Evolutionary conservation across 2,329 filamentous ascomycete genomes (phyloP), one percentile per base, ranked within the genome.

Genomic region (Penicillium sp.): DNA sequence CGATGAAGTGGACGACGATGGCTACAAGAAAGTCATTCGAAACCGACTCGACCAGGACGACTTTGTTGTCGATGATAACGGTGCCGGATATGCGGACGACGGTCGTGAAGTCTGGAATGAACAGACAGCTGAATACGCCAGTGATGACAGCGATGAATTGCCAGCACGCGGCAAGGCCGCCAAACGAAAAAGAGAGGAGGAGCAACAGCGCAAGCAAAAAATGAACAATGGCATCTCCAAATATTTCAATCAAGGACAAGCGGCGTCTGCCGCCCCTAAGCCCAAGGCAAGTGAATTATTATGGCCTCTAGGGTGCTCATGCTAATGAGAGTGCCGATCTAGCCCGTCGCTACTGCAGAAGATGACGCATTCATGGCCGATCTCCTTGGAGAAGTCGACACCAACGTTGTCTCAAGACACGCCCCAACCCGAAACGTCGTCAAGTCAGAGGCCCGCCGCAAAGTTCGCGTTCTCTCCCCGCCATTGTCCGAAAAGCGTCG

Each of bases 21-120:
- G 90, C 48, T 99, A 99, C 81, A 97, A 97, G 79, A 95, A 95
- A 72, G 88, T 97, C 62, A 92, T 99, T 13, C 85, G 94, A 40
- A 86, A 88, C 52, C 88, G 94, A 44, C 81, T 99, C 48, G 90
- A 97, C 69, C 83, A 96, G 67, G 94, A 99, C 66, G 94, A 99
- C 76, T 99, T 99, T 68, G 93, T 99, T 48, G 92, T 99, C 56
- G 94, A 97, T 78, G 94, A 99, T 77, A 96, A 97, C 77, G 93
- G 93, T 68, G 91, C 93, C 71, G 93, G 94, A 36, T 99, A 99
- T 68, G 93, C 91, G 61, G 93, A 97, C 71, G 94, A 97, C 69
- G 94, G 94, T 56, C 70, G 94, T 51, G 92, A 96, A 75, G 94
- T 97, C 66, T 93, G 93, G 92, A 87, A 93, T 74, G 84, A 88